phyloP scores from a whole-genome alignment of 2,329 filamentous ascomycete genomes.

The Scedosporium aurantiacum region DNA sequence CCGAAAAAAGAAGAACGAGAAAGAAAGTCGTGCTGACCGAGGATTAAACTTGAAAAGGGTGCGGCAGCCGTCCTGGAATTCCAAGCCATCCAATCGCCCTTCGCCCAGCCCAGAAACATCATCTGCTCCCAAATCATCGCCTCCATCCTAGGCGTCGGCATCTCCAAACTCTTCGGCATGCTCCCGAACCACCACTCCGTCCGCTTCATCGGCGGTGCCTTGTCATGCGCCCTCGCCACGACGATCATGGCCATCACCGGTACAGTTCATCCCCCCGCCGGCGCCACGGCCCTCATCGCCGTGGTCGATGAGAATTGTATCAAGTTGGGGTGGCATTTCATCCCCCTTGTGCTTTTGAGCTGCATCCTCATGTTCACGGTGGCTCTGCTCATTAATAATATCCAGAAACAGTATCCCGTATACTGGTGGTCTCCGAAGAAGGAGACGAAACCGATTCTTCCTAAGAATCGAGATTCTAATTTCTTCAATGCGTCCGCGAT shows the following conservation, averaged over 20 bases:
- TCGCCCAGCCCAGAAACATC: conserved; percentile 62
- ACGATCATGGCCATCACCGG: conserved; percentile 58
- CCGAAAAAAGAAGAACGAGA: no score
- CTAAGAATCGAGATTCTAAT: neutral
- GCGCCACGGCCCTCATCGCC: conserved; percentile 61
- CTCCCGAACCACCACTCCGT: conserved; percentile 34
- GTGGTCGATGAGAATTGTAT: conserved; percentile 45
- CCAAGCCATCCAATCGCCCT: conserved; percentile 58
- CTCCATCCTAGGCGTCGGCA: conserved; percentile 46
- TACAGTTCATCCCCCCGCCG: conserved; percentile 63
- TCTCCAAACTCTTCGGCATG: conserved; percentile 55
- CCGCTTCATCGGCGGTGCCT: conserved; percentile 52
- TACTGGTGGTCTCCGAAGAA: conserved; percentile 56
- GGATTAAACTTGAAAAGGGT: conserved; percentile 23
- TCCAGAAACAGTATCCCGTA: conserved; percentile 53
- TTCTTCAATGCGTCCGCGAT: neutral
- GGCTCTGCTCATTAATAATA: conserved; percentile 58
- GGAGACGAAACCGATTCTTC: conserved; percentile 6
- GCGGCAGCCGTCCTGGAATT: conserved; percentile 69
- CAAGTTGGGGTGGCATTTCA: conserved; percentile 55
- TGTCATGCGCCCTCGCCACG: conserved; percentile 54
- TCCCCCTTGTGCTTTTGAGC: conserved; percentile 52
- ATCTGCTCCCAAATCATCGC: conserved; percentile 57
- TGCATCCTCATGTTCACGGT: conserved; percentile 48
- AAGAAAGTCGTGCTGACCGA: conserved; percentile 17